A percentile compares a stretch with the other conserved stretches of the same genome.
These are phyloP conservation scores for Lactarius pseudohatsudake DNA, from an alignment of 768 basidiomycete genomes.

Conservation along the genomic window DNA sequence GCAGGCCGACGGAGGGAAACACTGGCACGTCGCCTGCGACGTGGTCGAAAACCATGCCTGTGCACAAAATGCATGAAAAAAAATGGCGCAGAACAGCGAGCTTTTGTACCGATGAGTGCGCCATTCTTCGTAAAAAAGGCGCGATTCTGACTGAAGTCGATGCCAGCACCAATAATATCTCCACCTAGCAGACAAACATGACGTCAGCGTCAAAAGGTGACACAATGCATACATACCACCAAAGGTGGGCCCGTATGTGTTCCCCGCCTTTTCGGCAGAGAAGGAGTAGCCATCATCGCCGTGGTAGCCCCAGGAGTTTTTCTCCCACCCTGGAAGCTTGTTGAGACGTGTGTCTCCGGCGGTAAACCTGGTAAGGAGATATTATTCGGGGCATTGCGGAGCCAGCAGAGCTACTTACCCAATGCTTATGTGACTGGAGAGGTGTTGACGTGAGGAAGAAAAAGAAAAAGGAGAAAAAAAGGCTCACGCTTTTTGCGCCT, in stretches of 20 bases:
- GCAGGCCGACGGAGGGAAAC: slow-evolving; percentile 88
- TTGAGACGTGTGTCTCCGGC: slow-evolving; percentile 61
- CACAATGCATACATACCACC: slow-evolving; percentile 55
- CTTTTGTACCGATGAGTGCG: slow-evolving; percentile 54
- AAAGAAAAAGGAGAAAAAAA: slow-evolving; percentile 11
- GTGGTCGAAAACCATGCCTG: slow-evolving; percentile 71
- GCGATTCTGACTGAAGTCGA: slow-evolving; percentile 79
- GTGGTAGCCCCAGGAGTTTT: slow-evolving; percentile 87
- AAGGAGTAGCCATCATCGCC: slow-evolving; percentile 86
- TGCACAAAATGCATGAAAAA: slow-evolving; percentile 20
- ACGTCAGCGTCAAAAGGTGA: background rate
- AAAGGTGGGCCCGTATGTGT: slow-evolving; percentile 74
- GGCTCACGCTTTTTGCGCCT: slow-evolving; percentile 76
- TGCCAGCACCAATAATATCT: slow-evolving; percentile 88
- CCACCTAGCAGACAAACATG: slow-evolving; percentile 52
- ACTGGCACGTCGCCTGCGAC: slow-evolving; percentile 64
- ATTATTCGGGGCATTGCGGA: slow-evolving; percentile 11
- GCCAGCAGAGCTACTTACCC: slow-evolving; percentile 50
- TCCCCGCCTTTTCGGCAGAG: slow-evolving; percentile 69
- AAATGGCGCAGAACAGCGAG: slow-evolving; percentile 10
- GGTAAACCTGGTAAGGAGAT: slow-evolving; percentile 53
- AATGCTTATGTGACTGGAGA: slow-evolving; percentile 69
- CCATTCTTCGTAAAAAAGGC: slow-evolving; percentile 94
- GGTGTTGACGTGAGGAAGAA: slow-evolving; percentile 28
- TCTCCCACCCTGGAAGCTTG: slow-evolving; percentile 85